Percentiles rank a stretch among this genome's conserved stretches.
These are phyloP conservation scores for Dothistroma pini DNA, from an alignment of 2,329 filamentous ascomycete genomes.

Conservation along the genomic window DNA sequence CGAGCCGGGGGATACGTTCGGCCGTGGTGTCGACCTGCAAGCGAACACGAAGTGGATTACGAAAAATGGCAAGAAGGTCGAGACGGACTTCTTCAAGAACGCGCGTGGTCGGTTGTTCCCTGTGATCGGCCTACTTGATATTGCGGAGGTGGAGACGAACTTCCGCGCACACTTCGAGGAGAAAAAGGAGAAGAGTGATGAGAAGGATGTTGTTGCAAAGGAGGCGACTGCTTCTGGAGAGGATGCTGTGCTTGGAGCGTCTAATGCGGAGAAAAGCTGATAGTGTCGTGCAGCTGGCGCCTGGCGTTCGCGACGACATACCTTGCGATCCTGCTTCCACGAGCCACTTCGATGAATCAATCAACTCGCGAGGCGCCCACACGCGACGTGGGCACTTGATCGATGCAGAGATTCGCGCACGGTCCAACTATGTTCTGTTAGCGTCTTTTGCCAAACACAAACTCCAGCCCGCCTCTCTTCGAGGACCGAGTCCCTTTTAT, in stretches of 20 bases:
- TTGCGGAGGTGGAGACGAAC: conserved; percentile 9
- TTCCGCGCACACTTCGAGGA: conserved; percentile 1
- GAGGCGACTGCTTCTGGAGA: neutral
- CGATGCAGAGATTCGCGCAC: neutral
- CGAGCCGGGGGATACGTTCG: conserved; percentile 10
- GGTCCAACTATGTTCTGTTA: neutral
- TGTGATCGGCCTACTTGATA: conserved; percentile 4
- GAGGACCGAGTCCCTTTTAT: too few relatives aligned
- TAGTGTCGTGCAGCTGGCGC: neutral
- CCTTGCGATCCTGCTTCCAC: too few relatives aligned
- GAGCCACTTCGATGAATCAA: too few relatives aligned
- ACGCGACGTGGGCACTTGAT: too few relatives aligned
- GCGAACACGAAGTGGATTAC: conserved; percentile 13
- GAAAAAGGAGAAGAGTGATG: neutral
- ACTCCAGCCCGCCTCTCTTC: too few relatives aligned
- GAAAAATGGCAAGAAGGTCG: conserved; percentile 10
- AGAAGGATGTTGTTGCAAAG: neutral
- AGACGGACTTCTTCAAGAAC: conserved; percentile 3
- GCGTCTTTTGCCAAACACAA: neutral
- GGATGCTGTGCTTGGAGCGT: neutral
- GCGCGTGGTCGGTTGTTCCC: conserved; percentile 11
- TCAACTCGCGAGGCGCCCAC: too few relatives aligned
- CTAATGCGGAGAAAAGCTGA: neutral
- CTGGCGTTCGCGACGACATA: too few relatives aligned
- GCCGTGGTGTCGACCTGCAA: conserved; percentile 10